Evolutionary conservation across 345 rosid species (phyloP).

Genomic region (Cardamine chenopodiifolia): DNA sequence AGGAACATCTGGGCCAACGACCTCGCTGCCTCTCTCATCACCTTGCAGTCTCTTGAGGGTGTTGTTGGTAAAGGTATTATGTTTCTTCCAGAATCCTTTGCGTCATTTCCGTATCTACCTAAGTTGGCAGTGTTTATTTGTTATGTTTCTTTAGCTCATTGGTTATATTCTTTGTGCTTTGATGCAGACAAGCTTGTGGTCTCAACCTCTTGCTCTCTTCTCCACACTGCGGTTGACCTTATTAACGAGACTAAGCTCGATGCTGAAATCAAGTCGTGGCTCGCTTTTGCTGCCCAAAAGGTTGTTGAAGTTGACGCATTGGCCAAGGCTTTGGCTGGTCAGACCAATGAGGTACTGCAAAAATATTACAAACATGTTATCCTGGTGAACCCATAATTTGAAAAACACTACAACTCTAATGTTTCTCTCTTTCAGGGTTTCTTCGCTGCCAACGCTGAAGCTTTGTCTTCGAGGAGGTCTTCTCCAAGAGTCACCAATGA

Average conservation of each 20-base stretch:
- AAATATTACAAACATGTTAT: not conserved
- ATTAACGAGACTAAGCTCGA: conserved; percentile 87
- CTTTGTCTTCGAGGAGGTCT: conserved; percentile 84
- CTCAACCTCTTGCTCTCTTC: conserved; percentile 95
- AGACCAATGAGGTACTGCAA: conserved; percentile 70
- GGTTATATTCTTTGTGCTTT: conserved; percentile 12
- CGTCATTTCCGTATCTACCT: not conserved
- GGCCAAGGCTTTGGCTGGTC: conserved; percentile 90
- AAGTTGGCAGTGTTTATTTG: not conserved
- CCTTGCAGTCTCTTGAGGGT: conserved; percentile 63
- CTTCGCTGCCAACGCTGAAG: conserved; percentile 80
- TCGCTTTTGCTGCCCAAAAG: conserved; percentile 98
- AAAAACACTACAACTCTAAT: conserved; percentile 13
- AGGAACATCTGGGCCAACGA: conserved; percentile 99
- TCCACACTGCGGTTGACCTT: conserved; percentile 95
- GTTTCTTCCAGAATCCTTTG: not conserved
- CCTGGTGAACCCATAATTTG: not conserved
- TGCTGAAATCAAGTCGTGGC: conserved; percentile 88
- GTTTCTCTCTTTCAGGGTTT: conserved; percentile 53
- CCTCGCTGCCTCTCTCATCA: conserved; percentile 75
- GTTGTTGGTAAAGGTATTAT: conserved; percentile 82
- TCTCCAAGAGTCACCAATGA: conserved; percentile 93
- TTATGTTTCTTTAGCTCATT: not conserved
- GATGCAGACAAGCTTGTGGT: conserved; percentile 85
- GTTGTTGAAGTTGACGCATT: conserved; percentile 89